Percentiles rank a stretch among this genome's conserved stretches.
phyloP scores from a whole-genome alignment of 2,329 filamentous ascomycete species.

The Cryoendolithus antarcticus region DNA sequence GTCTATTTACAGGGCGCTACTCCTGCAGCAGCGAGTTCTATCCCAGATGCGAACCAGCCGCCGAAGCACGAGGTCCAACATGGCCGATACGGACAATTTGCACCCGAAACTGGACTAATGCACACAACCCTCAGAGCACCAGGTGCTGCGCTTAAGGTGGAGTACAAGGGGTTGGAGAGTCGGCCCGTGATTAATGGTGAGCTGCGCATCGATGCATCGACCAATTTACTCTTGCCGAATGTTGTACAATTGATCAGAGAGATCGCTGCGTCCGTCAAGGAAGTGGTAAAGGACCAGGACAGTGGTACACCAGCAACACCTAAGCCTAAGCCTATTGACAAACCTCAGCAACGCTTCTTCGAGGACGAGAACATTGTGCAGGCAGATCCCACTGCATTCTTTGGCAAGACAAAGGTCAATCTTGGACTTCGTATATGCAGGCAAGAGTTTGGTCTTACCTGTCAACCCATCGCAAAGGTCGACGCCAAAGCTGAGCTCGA shows the following conservation, averaged over 20 bases:
- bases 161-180: conserved; percentile 57
- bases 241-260: conserved; percentile 87
- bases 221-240: conserved; percentile 77
- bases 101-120: conserved; percentile 48
- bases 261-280: conserved; percentile 77
- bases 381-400: conserved; percentile 64
- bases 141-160: conserved; percentile 77
- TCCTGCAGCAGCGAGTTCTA: conserved; percentile 12
- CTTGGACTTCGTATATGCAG: conserved; percentile 76
- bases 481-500: conserved; percentile 83
- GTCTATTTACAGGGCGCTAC: conserved; percentile 61
- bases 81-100: conserved; percentile 77
- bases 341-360: conserved; percentile 36
- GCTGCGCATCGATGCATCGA: conserved; percentile 79
- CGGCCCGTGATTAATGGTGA: conserved; percentile 81
- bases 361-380: conserved; percentile 67
- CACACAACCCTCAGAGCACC: conserved; percentile 66
- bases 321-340: conserved; percentile 4
- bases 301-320: conserved; percentile 3
- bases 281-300: conserved; percentile 65
- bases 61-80: no score
- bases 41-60: conserved; percentile 11
- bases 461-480: conserved; percentile 87
- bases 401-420: conserved; percentile 77
- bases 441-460: conserved; percentile 92